These are phyloP conservation scores for Eimeria maxima DNA, from an alignment of 169 alveolate species.

Conservation along the genomic window DNA sequence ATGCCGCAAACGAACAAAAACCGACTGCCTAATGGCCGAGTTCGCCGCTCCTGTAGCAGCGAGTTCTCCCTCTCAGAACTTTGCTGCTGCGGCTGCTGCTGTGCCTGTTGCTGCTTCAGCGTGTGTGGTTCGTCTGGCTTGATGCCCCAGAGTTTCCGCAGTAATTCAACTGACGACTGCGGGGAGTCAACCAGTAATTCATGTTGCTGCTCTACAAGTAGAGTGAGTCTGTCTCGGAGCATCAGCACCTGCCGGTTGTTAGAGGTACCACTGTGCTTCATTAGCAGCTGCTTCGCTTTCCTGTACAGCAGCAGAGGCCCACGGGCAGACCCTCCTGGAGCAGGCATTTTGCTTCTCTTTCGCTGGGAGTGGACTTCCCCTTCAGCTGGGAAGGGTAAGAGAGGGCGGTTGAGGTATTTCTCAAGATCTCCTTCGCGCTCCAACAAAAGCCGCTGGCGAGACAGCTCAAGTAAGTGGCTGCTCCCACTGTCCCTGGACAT, in stretches of 20 bases:
- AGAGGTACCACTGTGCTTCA: constrained; percentile 61
- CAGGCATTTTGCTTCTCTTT: constrained; percentile 44
- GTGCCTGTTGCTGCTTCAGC: constrained; percentile 25
- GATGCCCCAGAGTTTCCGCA: constrained; percentile 67
- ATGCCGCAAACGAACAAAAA: constrained; percentile 67
- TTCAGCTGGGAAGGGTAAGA: constrained; percentile 49
- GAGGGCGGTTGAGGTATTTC: constrained; percentile 9
- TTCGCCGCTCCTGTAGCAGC: constrained; percentile 62
- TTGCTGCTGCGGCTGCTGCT: constrained; percentile 5
- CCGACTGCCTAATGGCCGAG: constrained; percentile 79
- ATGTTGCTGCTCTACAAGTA: constrained; percentile 18
- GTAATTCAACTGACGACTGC: background rate
- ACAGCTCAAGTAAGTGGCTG: constrained; percentile 76
- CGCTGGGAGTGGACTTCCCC: constrained; percentile 68
- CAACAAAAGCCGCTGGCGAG: constrained; percentile 77
- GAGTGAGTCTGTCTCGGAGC: constrained; percentile 48
- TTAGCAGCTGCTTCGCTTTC: constrained; percentile 66
- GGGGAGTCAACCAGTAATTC: background rate
- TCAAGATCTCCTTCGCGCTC: constrained; percentile 79
- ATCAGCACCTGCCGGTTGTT: constrained; percentile 71
- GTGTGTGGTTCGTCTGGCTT: background rate
- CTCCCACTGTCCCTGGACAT: constrained; percentile 80
- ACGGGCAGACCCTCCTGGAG: constrained; percentile 34
- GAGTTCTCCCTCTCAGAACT: constrained; percentile 33
- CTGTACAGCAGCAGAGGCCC: constrained; percentile 68